Percentiles rank a stretch among this genome's conserved stretches.
Conservation (phyloP, 352 stramenopile species). For the Pythium oligandrum region DNA sequence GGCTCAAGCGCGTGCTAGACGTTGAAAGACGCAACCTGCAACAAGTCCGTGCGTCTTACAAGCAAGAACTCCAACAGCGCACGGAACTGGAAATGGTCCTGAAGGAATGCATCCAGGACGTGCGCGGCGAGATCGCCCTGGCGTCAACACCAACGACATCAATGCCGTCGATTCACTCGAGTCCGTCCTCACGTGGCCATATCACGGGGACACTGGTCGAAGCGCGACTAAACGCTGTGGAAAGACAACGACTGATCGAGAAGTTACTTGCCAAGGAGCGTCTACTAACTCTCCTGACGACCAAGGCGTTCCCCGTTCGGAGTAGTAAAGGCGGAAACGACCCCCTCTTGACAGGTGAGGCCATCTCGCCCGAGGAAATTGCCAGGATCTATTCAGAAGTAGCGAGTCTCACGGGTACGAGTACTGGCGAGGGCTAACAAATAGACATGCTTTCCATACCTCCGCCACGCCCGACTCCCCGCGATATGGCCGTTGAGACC, state of each 20-base stretch:
- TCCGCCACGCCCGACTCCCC: no score
- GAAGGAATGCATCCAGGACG: conserved; percentile 79
- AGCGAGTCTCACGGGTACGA: conserved; percentile 8
- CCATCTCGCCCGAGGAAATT: conserved; percentile 41
- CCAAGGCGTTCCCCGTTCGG: conserved; percentile 60
- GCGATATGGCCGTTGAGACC: no score
- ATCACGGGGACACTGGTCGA: conserved; percentile 4
- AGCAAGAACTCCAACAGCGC: conserved; percentile 64
- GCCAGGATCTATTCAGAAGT: conserved; percentile 38
- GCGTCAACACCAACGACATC: conserved; percentile 12
- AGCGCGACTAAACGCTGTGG: conserved; percentile 27
- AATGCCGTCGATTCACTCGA: conserved; percentile 9
- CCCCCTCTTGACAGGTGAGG: conserved; percentile 37
- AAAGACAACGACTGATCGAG: conserved; percentile 73
- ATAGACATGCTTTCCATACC: no score
- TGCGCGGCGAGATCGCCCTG: conserved; percentile 54
- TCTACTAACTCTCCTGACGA: conserved; percentile 71
- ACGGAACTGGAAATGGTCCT: conserved; percentile 82
- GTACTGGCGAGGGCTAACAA: no score
- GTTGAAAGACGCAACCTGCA: conserved; percentile 78
- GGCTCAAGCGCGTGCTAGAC: conserved; percentile 86
- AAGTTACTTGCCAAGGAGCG: conserved; percentile 79
- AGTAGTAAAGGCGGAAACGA: conserved; percentile 26
- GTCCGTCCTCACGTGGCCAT: neutral
- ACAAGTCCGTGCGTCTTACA: conserved; percentile 70